Conservation (phyloP, 1,284 basidiomycete genomes). For the Trichosporon coremiiforme region DNA sequence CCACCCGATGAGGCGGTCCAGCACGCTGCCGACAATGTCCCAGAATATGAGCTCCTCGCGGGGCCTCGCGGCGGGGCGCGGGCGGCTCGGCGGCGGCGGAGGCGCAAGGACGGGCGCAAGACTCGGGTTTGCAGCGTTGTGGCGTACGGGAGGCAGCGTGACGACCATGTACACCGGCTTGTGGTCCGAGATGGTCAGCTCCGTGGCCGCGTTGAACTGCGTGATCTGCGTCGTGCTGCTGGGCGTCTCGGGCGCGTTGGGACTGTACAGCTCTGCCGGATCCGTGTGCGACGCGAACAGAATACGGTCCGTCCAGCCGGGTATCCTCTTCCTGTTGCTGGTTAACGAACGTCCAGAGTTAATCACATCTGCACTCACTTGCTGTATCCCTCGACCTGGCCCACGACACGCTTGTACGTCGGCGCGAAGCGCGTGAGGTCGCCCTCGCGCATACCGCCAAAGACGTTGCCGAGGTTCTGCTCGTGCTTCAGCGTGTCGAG, state of each 20-base stretch:
- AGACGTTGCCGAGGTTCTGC: slow-evolving; percentile 65
- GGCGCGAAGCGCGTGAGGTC: slow-evolving; percentile 81
- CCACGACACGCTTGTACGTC: slow-evolving; percentile 83
- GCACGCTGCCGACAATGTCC: slow-evolving; percentile 37
- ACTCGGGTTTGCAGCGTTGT: slow-evolving; percentile 38
- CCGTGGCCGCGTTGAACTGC: slow-evolving; percentile 47
- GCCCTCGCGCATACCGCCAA: slow-evolving; percentile 75
- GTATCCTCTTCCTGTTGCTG: slow-evolving; percentile 66
- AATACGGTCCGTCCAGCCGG: slow-evolving; percentile 94
- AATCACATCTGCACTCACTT: slow-evolving; percentile 60
- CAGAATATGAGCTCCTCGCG: slow-evolving; percentile 39
- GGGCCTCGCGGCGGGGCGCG: slow-evolving; percentile 30
- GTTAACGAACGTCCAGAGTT: slow-evolving; percentile 6
- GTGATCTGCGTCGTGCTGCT: slow-evolving; percentile 43
- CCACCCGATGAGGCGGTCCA: slow-evolving; percentile 49
- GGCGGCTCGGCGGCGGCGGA: slow-evolving; percentile 36
- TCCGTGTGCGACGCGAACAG: slow-evolving; percentile 82
- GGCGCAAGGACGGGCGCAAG: slow-evolving; percentile 45
- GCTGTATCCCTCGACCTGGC: slow-evolving; percentile 72
- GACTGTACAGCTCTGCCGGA: slow-evolving; percentile 37
- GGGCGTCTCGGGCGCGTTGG: slow-evolving; percentile 31
- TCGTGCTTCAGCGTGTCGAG: slow-evolving; percentile 75
- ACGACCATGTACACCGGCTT: slow-evolving; percentile 56
- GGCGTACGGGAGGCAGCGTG: slow-evolving; percentile 38
- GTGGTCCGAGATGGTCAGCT: slow-evolving; percentile 55